These are phyloP conservation scores for Protostelium mycophagum DNA, from an alignment of 78 protist genomes.

Conservation along the genomic window DNA sequence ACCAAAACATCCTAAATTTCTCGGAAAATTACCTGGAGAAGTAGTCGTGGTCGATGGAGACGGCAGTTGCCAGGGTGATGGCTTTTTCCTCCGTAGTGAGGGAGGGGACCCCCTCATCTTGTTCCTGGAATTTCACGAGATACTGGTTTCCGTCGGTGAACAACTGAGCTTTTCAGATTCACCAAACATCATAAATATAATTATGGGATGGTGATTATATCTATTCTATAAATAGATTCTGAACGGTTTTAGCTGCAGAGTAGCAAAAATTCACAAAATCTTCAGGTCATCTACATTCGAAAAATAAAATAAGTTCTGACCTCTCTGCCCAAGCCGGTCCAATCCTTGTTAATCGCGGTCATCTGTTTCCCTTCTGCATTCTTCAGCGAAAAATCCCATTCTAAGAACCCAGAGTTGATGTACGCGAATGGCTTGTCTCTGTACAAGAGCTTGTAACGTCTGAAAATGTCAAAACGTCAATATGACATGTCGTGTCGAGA, in stretches of 20 bases:
- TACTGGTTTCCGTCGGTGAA: neutral
- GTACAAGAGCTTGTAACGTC: neutral
- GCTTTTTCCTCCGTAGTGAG: neutral
- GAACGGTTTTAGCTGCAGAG: too few relatives aligned
- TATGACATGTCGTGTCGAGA: neutral
- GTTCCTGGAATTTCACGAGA: neutral
- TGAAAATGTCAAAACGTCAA: neutral
- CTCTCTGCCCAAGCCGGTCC: neutral
- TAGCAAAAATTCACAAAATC: too few relatives aligned
- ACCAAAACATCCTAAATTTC: neutral
- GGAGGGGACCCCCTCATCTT: neutral
- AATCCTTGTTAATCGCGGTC: neutral
- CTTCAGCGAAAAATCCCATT: neutral
- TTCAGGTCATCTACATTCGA: too few relatives aligned
- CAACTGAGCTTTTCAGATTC: neutral
- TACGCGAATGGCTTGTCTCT: neutral
- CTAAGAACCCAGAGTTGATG: neutral
- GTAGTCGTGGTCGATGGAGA: neutral
- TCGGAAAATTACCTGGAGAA: neutral
- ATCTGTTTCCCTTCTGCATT: neutral
- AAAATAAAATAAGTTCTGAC: too few relatives aligned
- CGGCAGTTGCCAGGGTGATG: neutral
- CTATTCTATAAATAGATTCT: too few relatives aligned
- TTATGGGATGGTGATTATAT: too few relatives aligned
- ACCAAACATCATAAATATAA: neutral